These are phyloP conservation scores for Alternaria alternata DNA, from an alignment of 2,329 filamentous ascomycete genomes.

Conservation along the genomic window DNA sequence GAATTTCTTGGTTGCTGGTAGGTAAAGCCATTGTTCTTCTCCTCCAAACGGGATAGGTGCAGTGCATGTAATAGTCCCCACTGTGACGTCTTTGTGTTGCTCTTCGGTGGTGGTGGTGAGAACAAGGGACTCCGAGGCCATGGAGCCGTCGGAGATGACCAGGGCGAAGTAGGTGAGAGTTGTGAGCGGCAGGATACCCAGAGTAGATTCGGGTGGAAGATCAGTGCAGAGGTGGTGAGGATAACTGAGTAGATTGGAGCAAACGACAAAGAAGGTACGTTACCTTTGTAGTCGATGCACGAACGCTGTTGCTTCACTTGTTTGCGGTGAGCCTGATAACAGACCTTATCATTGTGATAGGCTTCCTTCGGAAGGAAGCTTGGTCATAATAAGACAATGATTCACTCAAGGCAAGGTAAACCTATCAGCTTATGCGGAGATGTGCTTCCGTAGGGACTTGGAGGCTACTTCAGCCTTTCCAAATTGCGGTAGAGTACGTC, in stretches of 20 bases:
- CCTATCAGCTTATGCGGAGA: constrained; percentile 18
- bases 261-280: background rate
- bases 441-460: constrained; percentile 6
- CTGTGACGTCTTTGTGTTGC: constrained; percentile 27
- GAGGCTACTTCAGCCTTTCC: constrained; percentile 11
- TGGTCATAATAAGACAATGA: constrained; percentile 13
- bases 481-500: background rate
- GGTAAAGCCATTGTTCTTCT: constrained; percentile 53
- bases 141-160: constrained; percentile 12
- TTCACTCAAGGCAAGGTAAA: constrained; percentile 7
- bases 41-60: constrained; percentile 54
- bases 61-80: constrained; percentile 45
- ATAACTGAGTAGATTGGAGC: background rate
- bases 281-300: constrained; percentile 21
- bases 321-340: constrained; percentile 35
- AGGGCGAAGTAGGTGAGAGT: background rate
- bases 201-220: background rate
- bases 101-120: constrained; percentile 24
- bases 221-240: background rate
- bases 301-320: constrained; percentile 21
- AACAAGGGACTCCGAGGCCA: constrained; percentile 26
- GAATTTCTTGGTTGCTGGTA: constrained; percentile 52
- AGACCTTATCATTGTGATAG: constrained; percentile 40
- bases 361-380: constrained; percentile 32
- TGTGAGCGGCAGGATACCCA: constrained; percentile 1